Evolutionary conservation across 2,329 filamentous ascomycete genomes (phyloP), one percentile per base, ranked within the genome.

Genomic region (Colletotrichum sansevieriae): DNA sequence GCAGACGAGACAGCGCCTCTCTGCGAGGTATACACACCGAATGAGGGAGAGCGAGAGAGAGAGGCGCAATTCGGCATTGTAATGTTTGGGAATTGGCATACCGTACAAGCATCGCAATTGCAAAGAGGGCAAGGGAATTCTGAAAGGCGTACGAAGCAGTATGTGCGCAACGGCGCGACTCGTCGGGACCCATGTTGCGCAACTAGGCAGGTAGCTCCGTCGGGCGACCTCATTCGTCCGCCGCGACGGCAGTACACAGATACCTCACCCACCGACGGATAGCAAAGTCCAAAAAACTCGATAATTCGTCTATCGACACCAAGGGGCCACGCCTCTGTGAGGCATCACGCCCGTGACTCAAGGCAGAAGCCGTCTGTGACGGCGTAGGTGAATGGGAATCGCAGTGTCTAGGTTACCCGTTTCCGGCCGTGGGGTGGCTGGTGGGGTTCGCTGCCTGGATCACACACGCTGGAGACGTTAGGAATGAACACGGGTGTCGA

Each of bases 1-100:
- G 57, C 57, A 60, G 57, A 60, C 43, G 33, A 39, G 25, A 51
- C 44, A 33, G 10, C 44, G 29, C 44, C 57, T 22, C 56, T 39
- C 22, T 25, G 18, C 18, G 12, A 10, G 12, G 22, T n/a, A 37
- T 5, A 41, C 20, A 22, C 55, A 46, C 55, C 55, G 55, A 58
- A 58, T 15, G 10, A 2, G 47, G 20, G 1, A 25, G 25, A 25
- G 25, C 4, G 25, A 29, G 29, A 29, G n/a, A 2, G 47, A 13
- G 29, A 37, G 2, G 54, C 35, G 39, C 11, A 60, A 15, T 49
- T 39, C 20, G 29, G 43, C 52, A 10, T 46, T 20, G 43, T 46
- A 46, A 46, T n/a, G 18, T 46, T 51, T 46, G 18, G 43, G 43
- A 52, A 18, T 46, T 20, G 43, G 18, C 12, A n/a, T 46, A 20